A percentile compares a stretch with the other conserved stretches of the same genome.
phyloP scores from a whole-genome alignment of 208 protist species.

The Leishmania mexicana region DNA sequence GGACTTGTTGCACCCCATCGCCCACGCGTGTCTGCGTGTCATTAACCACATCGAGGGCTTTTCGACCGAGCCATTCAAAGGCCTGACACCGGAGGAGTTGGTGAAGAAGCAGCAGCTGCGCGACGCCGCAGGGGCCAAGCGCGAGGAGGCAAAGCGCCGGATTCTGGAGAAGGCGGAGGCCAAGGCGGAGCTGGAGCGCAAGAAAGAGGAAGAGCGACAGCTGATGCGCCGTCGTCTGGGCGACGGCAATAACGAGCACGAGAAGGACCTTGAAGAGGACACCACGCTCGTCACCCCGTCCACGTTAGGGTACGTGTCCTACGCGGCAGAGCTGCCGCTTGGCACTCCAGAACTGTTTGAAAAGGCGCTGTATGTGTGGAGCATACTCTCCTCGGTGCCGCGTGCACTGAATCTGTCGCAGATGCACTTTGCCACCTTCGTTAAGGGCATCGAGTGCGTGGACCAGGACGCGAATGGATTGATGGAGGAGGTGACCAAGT shows the following conservation, averaged over 20 bases:
- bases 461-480: conserved; percentile 72
- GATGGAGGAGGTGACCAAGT: conserved; percentile 80
- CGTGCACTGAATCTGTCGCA: conserved; percentile 64
- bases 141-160: conserved; percentile 59
- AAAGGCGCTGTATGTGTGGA: conserved; percentile 78
- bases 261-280: conserved; percentile 47
- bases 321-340: conserved; percentile 42
- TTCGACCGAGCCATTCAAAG: conserved; percentile 54
- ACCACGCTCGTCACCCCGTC: conserved; percentile 47
- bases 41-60: conserved; percentile 89
- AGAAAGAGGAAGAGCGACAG: conserved; percentile 68
- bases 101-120: conserved; percentile 59
- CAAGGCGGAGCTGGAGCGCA: conserved; percentile 53
- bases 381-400: conserved; percentile 73
- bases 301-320: conserved; percentile 56
- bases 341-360: conserved; percentile 55
- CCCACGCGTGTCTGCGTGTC: conserved; percentile 71
- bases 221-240: conserved; percentile 57
- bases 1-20: conserved; percentile 86
- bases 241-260: conserved; percentile 31
- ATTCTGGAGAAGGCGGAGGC: conserved; percentile 44
- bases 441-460: conserved; percentile 63
- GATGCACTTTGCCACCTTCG: conserved; percentile 80
- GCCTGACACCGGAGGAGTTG: conserved; percentile 54
- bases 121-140: conserved; percentile 57